These are phyloP conservation scores for Linnemannia exigua DNA, from an alignment of 192 early-diverging fungal genomes.

Conservation along the genomic window DNA sequence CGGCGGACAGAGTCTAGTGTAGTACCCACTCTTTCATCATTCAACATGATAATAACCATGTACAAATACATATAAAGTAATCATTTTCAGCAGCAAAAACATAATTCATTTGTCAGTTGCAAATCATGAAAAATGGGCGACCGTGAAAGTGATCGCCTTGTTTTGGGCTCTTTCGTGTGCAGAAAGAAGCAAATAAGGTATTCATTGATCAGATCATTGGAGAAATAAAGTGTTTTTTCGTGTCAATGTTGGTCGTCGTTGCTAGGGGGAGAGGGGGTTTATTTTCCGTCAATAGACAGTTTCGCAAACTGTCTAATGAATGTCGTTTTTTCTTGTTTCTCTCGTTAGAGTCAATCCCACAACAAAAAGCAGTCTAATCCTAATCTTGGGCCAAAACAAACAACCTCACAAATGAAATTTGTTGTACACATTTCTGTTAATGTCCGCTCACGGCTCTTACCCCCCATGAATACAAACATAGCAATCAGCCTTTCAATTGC, in stretches of 20 bases:
- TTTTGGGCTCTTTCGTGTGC: not conserved
- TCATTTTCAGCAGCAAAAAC: not conserved
- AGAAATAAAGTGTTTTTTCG: too few species aligned
- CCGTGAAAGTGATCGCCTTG: not conserved
- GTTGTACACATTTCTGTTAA: not conserved
- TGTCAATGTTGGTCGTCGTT: too few species aligned
- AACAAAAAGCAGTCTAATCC: not conserved
- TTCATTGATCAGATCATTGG: not conserved
- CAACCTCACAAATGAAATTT: not conserved
- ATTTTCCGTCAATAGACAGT: too few species aligned
- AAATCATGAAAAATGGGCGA: too few species aligned
- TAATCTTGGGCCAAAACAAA: not conserved
- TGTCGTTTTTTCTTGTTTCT: not conserved
- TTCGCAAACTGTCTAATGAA: too few species aligned
- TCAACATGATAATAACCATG: conserved; percentile 10
- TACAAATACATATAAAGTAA: conserved; percentile 6
- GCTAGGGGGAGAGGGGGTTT: too few species aligned
- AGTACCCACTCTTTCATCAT: conserved; percentile 8
- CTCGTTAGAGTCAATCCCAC: not conserved
- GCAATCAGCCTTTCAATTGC: not conserved
- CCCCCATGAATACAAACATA: not conserved
- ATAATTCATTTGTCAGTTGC: too few species aligned
- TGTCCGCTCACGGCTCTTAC: not conserved
- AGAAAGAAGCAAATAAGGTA: not conserved
- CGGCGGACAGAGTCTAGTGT: conserved; percentile 5